phyloP scores from a whole-genome alignment of 208 protist species.

The Trypanosoma boissoni region DNA sequence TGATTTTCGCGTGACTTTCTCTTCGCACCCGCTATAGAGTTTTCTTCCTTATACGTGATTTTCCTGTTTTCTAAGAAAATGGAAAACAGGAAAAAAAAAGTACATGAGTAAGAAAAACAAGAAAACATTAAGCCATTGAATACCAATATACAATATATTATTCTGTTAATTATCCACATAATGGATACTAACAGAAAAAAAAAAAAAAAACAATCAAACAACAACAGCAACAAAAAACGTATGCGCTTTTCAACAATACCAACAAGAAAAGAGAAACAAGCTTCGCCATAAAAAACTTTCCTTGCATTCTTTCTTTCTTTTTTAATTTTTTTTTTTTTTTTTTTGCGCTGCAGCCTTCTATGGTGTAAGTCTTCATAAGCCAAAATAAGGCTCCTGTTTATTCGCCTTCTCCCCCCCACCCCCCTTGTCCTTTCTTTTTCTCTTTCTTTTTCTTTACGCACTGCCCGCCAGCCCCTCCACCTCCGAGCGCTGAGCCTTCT shows the following conservation, averaged over 20 bases:
- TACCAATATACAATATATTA: no score
- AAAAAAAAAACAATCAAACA: conserved; percentile 9
- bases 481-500: conserved; percentile 10
- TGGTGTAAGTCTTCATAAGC: no score
- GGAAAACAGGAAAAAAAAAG: conserved; percentile 4
- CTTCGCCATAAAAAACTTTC: no score
- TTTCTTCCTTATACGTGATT: no score
- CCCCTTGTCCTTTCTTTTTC: conserved; percentile 21
- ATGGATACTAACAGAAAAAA: background rate
- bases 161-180: background rate
- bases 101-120: background rate
- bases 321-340: background rate
- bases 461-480: background rate
- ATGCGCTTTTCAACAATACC: background rate
- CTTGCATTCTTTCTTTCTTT: no score
- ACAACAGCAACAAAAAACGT: background rate
- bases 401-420: no score
- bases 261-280: no score
- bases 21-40: background rate
- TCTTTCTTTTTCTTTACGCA: background rate
- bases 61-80: no score
- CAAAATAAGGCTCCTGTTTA: no score
- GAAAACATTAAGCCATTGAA: background rate
- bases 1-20: background rate
- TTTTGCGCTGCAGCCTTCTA: conserved; percentile 23